These are phyloP conservation scores for Collybia nuda DNA, from an alignment of 768 basidiomycete species.

Conservation along the genomic window DNA sequence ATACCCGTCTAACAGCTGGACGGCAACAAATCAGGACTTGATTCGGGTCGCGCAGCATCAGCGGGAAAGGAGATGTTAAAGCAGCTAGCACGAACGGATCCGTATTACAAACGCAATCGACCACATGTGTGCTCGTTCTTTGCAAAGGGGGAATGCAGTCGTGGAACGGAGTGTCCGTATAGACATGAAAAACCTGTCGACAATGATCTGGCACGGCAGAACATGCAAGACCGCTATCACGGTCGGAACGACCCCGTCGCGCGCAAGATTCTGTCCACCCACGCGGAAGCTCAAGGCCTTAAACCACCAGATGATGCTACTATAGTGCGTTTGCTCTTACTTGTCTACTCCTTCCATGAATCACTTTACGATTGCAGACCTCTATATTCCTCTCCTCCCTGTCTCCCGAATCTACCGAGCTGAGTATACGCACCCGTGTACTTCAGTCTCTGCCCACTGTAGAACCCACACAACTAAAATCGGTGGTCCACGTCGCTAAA, in stretches of 20 bases:
- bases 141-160: conserved; percentile 90
- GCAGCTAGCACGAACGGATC: conserved; percentile 90
- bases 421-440: conserved; percentile 71
- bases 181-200: conserved; percentile 89
- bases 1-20: conserved; percentile 50
- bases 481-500: conserved; percentile 83
- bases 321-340: conserved; percentile 57
- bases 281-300: conserved; percentile 81
- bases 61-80: conserved; percentile 98
- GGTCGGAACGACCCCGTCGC: conserved; percentile 94
- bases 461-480: conserved; percentile 69
- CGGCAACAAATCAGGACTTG: conserved; percentile 66
- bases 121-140: conserved; percentile 96
- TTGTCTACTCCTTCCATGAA: too few relatives aligned
- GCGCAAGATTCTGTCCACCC: conserved; percentile 77
- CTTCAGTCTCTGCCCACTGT: conserved; percentile 64
- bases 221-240: conserved; percentile 92
- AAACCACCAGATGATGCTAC: conserved; percentile 86
- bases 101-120: conserved; percentile 95
- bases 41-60: conserved; percentile 60
- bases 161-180: conserved; percentile 92
- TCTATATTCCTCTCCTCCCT: conserved; percentile 85
- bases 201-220: conserved; percentile 86
- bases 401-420: conserved; percentile 67
- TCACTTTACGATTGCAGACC: conserved; percentile 52